phyloP scores from a whole-genome alignment of 225 moss, liverwort and hornwort genomes.

The Neckera pumila region DNA sequence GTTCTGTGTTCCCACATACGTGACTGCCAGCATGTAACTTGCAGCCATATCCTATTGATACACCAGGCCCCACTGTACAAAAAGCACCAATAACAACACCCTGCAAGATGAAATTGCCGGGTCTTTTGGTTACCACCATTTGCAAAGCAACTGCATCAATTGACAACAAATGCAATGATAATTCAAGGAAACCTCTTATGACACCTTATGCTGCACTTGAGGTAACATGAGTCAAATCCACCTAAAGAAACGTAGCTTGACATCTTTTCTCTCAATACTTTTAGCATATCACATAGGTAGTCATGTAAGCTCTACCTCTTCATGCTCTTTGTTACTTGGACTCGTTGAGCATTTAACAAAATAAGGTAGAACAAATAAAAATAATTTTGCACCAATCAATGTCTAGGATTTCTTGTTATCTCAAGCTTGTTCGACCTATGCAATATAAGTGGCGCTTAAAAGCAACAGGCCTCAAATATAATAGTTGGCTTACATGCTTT shows the following conservation, averaged over 20 bases:
- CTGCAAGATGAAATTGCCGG: slow-evolving; percentile 9
- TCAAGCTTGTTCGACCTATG: background rate
- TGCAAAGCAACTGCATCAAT: background rate
- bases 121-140: background rate
- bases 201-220: background rate
- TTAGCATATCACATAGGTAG: background rate
- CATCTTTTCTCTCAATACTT: background rate
- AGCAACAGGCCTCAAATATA: background rate
- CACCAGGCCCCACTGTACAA: slow-evolving; percentile 51
- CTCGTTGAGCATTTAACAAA: background rate
- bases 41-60: slow-evolving; percentile 37
- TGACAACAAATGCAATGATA: background rate
- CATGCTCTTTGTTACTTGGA: background rate
- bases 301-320: background rate
- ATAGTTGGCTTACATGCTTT: background rate
- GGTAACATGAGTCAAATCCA: background rate
- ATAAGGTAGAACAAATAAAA: background rate
- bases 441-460: background rate
- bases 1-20: slow-evolving; percentile 25
- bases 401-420: background rate
- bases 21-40: slow-evolving; percentile 37
- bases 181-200: background rate
- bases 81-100: slow-evolving; percentile 44
- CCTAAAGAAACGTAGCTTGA: background rate
- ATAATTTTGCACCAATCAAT: no score